Evolutionary conservation across 2,329 filamentous ascomycete species (phyloP).

Genomic region (Septoria petroselini): DNA sequence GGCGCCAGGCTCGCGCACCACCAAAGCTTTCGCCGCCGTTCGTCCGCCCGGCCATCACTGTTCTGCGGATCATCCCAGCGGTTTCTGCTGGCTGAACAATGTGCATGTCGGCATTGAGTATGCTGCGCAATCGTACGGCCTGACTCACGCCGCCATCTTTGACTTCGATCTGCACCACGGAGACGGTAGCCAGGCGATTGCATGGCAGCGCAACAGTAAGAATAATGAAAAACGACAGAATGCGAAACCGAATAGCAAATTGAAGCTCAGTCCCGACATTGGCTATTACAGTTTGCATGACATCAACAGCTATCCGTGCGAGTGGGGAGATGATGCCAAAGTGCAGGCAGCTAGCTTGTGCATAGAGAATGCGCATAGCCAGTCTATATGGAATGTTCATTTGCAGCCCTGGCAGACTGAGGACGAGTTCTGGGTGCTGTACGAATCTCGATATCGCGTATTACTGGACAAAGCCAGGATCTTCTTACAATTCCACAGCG

Average conservation of each 20-base stretch:
- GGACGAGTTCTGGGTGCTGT: conserved; percentile 84
- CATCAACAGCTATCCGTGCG: conserved; percentile 97
- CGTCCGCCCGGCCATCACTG: conserved; percentile 95
- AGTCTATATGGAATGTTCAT: conserved; percentile 95
- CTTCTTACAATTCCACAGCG: conserved; percentile 72
- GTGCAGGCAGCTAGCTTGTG: conserved; percentile 91
- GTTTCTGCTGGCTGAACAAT: conserved; percentile 98
- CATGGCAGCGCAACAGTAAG: conserved; percentile 83
- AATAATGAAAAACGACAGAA: conserved; percentile 44
- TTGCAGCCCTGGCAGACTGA: conserved; percentile 80
- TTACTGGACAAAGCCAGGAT: conserved; percentile 76
- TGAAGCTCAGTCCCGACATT: conserved; percentile 50
- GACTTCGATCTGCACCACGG: conserved; percentile 92
- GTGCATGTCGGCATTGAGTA: conserved; percentile 96
- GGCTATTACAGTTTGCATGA: conserved; percentile 97
- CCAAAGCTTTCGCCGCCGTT: conserved; percentile 81
- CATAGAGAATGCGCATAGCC: conserved; percentile 88
- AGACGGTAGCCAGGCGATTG: conserved; percentile 90
- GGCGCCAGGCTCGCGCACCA: conserved; percentile 41
- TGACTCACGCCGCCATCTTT: conserved; percentile 91
- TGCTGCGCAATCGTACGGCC: conserved; percentile 73
- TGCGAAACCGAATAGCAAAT: conserved; percentile 33
- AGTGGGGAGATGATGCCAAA: conserved; percentile 88
- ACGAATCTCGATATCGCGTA: conserved; percentile 71
- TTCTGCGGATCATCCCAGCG: conserved; percentile 81